phyloP scores from a whole-genome alignment of 371 early-diverging fungal genomes.

The Mucor sp. region DNA sequence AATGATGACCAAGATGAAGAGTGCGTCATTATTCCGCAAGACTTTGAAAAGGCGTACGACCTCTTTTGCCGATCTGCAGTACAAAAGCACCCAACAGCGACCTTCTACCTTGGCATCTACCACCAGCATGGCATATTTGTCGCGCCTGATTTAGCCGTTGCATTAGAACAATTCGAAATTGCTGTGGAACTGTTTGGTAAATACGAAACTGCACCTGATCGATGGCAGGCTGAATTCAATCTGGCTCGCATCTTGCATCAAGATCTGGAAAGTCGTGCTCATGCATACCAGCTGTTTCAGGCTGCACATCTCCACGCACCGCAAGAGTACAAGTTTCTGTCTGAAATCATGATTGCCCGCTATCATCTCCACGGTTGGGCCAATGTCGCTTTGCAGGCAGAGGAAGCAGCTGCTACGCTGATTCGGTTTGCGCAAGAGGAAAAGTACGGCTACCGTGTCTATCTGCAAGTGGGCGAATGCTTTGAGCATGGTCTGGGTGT shows the following conservation, averaged over 20 bases:
- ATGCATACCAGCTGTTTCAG: constrained; percentile 32
- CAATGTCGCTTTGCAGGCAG: constrained; percentile 16
- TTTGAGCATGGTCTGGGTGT: constrained; percentile 89
- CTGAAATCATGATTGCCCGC: constrained; percentile 38
- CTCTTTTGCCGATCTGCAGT: constrained; percentile 41
- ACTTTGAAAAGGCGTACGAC: constrained; percentile 40
- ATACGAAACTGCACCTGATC: constrained; percentile 14
- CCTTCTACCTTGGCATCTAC: constrained; percentile 41
- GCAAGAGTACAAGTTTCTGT: constrained; percentile 13
- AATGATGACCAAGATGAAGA: constrained; percentile 13
- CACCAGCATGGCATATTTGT: constrained; percentile 46
- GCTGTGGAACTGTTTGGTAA: constrained; percentile 27
- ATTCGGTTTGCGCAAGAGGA: constrained; percentile 32
- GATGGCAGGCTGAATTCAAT: constrained; percentile 47
- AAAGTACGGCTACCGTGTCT: constrained; percentile 23
- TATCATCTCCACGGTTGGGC: constrained; percentile 49
- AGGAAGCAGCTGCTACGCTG: constrained; percentile 30
- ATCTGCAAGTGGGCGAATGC: constrained; percentile 56
- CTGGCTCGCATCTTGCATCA: constrained; percentile 44
- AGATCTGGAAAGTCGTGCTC: constrained; percentile 21
- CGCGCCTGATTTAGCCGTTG: constrained; percentile 22
- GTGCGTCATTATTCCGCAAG: constrained; percentile 28
- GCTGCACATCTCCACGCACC: constrained; percentile 33
- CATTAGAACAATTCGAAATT: constrained; percentile 35
- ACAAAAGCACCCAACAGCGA: constrained; percentile 38